phyloP scores from a whole-genome alignment of 805 yeast species.

The Candida andamanensis region DNA sequence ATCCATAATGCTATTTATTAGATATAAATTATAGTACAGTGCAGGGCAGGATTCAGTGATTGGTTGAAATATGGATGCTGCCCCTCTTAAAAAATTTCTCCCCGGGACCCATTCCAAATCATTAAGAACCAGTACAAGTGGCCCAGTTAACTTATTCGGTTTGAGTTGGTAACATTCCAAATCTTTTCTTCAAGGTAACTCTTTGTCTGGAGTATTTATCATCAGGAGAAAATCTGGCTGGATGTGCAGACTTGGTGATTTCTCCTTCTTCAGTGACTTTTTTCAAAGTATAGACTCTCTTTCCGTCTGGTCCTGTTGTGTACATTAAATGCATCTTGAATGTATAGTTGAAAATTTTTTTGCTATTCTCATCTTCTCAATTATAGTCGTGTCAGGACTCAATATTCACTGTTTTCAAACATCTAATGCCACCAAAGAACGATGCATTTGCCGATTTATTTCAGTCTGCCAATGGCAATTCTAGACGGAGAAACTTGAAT shows the following conservation, averaged over 20 bases:
- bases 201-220: conserved; percentile 99
- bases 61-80: too few species aligned
- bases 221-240: conserved; percentile 99
- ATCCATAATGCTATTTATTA: too few species aligned
- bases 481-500: conserved; percentile 8
- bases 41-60: too few species aligned
- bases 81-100: too few species aligned
- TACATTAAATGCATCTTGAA: conserved; percentile 92
- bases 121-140: too few species aligned
- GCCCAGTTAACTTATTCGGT: conserved; percentile 21
- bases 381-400: not conserved
- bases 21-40: too few species aligned
- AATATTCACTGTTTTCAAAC: not conserved
- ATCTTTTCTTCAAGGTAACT: conserved; percentile 96
- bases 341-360: conserved; percentile 3
- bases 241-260: conserved; percentile 98
- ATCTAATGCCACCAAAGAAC: conserved; percentile 32
- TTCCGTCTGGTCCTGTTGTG: conserved; percentile 91
- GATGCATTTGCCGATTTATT: conserved; percentile 44
- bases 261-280: conserved; percentile 81
- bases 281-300: conserved; percentile 88
- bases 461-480: conserved; percentile 9
- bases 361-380: not conserved
- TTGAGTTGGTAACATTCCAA: conserved; percentile 80
- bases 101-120: too few species aligned